phyloP scores from a whole-genome alignment of 345 rosid species.

The Hibiscus mutabilis region DNA sequence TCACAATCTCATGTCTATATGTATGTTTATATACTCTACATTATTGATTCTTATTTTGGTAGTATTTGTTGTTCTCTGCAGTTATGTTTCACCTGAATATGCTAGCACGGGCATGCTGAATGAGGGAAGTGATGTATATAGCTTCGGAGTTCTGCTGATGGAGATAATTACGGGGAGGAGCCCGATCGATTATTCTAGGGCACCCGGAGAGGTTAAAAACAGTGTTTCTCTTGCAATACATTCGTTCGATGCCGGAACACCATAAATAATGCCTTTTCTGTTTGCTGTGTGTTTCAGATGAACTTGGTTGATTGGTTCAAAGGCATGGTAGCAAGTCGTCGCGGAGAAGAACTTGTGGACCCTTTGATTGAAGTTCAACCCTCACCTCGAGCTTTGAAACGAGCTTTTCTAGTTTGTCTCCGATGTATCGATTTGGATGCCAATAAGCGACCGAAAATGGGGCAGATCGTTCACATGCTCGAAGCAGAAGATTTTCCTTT shows the following conservation, averaged over 20 bases:
- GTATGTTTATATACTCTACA: background rate
- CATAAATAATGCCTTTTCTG: background rate
- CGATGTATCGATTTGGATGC: slow-evolving; percentile 91
- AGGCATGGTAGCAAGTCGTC: slow-evolving; percentile 85
- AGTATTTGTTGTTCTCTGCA: slow-evolving; percentile 18
- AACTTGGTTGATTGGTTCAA: slow-evolving; percentile 94
- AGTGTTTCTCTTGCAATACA: background rate
- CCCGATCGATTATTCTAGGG: slow-evolving; percentile 78
- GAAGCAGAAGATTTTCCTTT: slow-evolving; percentile 87
- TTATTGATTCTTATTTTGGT: background rate
- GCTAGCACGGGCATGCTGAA: slow-evolving; percentile 95
- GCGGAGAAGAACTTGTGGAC: slow-evolving; percentile 77
- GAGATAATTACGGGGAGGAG: slow-evolving; percentile 87
- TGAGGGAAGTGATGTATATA: slow-evolving; percentile 89
- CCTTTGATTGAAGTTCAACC: slow-evolving; percentile 61
- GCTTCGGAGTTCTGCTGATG: slow-evolving; percentile 90
- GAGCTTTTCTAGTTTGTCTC: slow-evolving; percentile 72
- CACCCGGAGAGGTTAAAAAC: slow-evolving; percentile 72
- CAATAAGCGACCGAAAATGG: slow-evolving; percentile 87
- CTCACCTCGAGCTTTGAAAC: slow-evolving; percentile 62
- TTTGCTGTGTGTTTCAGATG: slow-evolving; percentile 42
- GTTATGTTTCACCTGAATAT: slow-evolving; percentile 93
- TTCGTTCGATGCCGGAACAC: background rate
- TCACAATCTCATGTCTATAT: background rate
- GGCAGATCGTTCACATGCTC: slow-evolving; percentile 93